Conservation (phyloP, 2,329 filamentous ascomycete species). For the Trematosphaeria pertusa region DNA sequence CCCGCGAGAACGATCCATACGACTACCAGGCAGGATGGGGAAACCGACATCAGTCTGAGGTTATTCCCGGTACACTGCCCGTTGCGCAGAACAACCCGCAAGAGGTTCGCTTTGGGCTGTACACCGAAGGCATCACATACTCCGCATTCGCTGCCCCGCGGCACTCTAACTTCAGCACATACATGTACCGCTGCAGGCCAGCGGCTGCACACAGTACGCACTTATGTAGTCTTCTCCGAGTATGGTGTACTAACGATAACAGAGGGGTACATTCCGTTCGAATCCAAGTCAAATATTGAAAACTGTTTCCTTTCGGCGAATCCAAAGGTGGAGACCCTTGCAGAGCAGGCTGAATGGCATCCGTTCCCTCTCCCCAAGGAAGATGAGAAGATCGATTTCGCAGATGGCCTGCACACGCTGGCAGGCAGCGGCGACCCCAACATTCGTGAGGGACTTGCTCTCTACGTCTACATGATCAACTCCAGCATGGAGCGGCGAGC, state of each 20-base stretch:
- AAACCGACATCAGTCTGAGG: slow-evolving; percentile 50
- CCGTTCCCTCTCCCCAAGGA: slow-evolving; percentile 49
- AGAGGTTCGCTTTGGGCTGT: slow-evolving; percentile 52
- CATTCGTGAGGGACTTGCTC: slow-evolving; percentile 57
- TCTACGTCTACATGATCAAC: slow-evolving; percentile 59
- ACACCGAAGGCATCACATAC: slow-evolving; percentile 55
- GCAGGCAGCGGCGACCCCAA: slow-evolving; percentile 60
- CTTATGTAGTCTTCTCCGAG: background rate
- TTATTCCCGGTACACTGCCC: slow-evolving; percentile 53
- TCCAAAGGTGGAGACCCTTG: slow-evolving; percentile 55
- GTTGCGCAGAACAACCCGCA: slow-evolving; percentile 53
- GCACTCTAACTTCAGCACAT: slow-evolving; percentile 52
- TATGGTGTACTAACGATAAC: slow-evolving; percentile 12
- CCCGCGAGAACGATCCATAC: slow-evolving; percentile 48
- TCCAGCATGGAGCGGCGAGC: slow-evolving; percentile 54
- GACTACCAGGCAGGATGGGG: slow-evolving; percentile 48
- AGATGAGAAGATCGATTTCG: slow-evolving; percentile 54
- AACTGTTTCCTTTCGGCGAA: slow-evolving; percentile 58
- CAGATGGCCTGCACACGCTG: slow-evolving; percentile 58
- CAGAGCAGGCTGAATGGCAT: slow-evolving; percentile 59
- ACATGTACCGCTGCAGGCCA: slow-evolving; percentile 54
- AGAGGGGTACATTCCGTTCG: slow-evolving; percentile 36
- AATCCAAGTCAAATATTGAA: slow-evolving; percentile 44
- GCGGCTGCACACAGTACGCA: slow-evolving; percentile 51
- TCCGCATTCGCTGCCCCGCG: slow-evolving; percentile 54